A percentile compares a stretch with the other conserved stretches of the same genome.
Evolutionary conservation across 306 rosid genomes (phyloP).

Genomic region (Carpinus fangiana): DNA sequence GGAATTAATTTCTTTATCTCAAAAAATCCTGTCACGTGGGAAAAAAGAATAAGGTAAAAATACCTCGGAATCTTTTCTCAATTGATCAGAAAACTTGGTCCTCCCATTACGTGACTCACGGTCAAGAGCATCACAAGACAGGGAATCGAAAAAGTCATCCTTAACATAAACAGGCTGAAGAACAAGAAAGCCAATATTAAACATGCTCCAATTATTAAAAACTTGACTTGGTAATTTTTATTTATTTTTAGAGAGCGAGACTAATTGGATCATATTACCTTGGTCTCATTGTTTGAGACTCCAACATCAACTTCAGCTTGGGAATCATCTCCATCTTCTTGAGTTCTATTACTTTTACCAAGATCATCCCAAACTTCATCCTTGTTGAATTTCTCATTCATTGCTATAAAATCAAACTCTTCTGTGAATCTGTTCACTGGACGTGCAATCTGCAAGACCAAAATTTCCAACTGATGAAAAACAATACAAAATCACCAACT

Average conservation of each 20-base stretch:
- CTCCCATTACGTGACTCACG: constrained; percentile 42
- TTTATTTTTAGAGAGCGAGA: neutral
- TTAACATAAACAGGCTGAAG: constrained; percentile 44
- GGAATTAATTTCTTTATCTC: neutral
- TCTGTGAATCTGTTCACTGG: constrained; percentile 45
- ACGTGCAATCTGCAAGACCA: constrained; percentile 36
- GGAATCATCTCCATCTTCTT: constrained; percentile 29
- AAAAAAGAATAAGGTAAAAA: constrained; percentile 1
- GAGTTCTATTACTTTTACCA: constrained; percentile 40
- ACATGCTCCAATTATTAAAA: constrained; percentile 6
- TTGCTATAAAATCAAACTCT: constrained; percentile 60
- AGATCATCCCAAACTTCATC: constrained; percentile 66
- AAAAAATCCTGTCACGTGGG: too few relatives aligned
- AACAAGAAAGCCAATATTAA: constrained; percentile 24
- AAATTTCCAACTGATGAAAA: neutral
- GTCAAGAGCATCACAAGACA: constrained; percentile 44
- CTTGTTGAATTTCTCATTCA: constrained; percentile 64
- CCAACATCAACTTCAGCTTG: constrained; percentile 34
- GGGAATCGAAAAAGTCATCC: constrained; percentile 55
- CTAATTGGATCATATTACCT: constrained; percentile 27
- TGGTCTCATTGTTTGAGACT: constrained; percentile 22
- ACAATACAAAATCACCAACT: neutral
- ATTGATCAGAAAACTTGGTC: constrained; percentile 51
- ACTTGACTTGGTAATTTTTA: neutral
- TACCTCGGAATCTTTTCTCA: constrained; percentile 56